A percentile compares a stretch with the other conserved stretches of the same genome.
Conservation (phyloP, 2,329 filamentous ascomycete genomes). For the Akanthomyces lecanii region DNA sequence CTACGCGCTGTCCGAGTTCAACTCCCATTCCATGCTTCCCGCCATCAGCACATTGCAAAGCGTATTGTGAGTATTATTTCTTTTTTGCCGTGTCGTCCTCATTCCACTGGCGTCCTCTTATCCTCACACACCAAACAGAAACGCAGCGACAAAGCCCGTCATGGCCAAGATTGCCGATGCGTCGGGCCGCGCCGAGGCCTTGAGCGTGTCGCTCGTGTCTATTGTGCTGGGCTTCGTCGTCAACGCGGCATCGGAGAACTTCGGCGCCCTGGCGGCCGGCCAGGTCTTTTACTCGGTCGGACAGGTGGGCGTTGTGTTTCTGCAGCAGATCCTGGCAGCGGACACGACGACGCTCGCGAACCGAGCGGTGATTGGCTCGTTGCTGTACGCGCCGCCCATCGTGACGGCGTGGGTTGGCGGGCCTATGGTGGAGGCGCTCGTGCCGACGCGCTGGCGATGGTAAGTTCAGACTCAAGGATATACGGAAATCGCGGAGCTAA, state of each 20-base stretch:
- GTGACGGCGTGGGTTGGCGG: slow-evolving; percentile 58
- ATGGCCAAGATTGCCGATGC: slow-evolving; percentile 60
- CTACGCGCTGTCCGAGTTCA: slow-evolving; percentile 13
- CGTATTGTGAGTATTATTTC: neutral
- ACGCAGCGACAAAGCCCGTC: slow-evolving; percentile 18
- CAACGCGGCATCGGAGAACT: slow-evolving; percentile 51
- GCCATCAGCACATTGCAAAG: slow-evolving; percentile 8
- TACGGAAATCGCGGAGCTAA: neutral
- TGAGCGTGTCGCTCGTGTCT: slow-evolving; percentile 48
- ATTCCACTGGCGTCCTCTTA: too few species aligned
- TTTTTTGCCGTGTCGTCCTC: too few species aligned
- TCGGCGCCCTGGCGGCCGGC: slow-evolving; percentile 49
- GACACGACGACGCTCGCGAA: slow-evolving; percentile 58
- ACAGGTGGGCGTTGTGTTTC: slow-evolving; percentile 53
- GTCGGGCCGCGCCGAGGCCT: slow-evolving; percentile 58
- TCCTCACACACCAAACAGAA: neutral
- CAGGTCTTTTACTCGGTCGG: slow-evolving; percentile 61
- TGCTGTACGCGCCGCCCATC: slow-evolving; percentile 57
- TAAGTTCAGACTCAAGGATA: neutral
- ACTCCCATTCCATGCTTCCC: slow-evolving; percentile 7
- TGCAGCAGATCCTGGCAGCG: slow-evolving; percentile 62
- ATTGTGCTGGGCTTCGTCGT: slow-evolving; percentile 55
- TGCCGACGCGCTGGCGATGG: slow-evolving; percentile 51
- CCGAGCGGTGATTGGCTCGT: slow-evolving; percentile 54
- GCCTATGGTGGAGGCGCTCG: slow-evolving; percentile 35